Evolutionary conservation across 2,329 filamentous ascomycete species (phyloP), one percentile per base, ranked within the genome.

Genomic region (Fusarium transvaalense): DNA sequence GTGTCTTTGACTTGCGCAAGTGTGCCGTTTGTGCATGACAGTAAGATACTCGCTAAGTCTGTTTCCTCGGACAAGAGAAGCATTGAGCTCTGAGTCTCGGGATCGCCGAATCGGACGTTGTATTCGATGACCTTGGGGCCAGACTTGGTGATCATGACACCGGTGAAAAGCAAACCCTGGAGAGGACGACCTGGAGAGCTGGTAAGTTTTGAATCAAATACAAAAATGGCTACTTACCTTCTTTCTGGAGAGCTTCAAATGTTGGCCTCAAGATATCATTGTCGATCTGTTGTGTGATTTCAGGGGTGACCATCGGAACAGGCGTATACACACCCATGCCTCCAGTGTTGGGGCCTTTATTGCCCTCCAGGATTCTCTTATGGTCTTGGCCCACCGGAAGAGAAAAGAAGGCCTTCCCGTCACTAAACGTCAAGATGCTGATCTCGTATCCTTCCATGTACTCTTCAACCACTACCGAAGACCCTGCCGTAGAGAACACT

Each of bases 61-160:
- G 90, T 92, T 62, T 95, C 89, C 38, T 84, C 79, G 37, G 86
- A 89, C 73, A 97, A 84, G 19, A 97, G 83, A 4, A 92, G 88
- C 15, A 97, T 83, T 23, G 96, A 83, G 3, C 91, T 94, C 79
- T 97, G 93, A 0, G 92, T 94, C 79, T 97, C 93, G 2, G 93
- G 93, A 74, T 97, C 93, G 39, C 93, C 93, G 75, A 96, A 96
- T 53, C 93, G 88, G 35, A 95, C 93, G 73, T 97, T 97, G 82
- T 97, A 97, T 78, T 97, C 93, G 46, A 97, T 84, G 9, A 92
- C 89, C 77, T 92, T 92, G 12, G 92, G 89, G 1, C 93, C 93
- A 39, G 83, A 78, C 68, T 88, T 86, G 17, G 92, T 94, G 80
- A 97, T 90, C 92, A 97, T 97, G 32, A 97, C 80, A 9, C 93